Percentiles rank a stretch among this genome's conserved stretches.
Conservation (phyloP, 192 early-diverging fungal species). For the Fimicolochytrium jonesii region DNA sequence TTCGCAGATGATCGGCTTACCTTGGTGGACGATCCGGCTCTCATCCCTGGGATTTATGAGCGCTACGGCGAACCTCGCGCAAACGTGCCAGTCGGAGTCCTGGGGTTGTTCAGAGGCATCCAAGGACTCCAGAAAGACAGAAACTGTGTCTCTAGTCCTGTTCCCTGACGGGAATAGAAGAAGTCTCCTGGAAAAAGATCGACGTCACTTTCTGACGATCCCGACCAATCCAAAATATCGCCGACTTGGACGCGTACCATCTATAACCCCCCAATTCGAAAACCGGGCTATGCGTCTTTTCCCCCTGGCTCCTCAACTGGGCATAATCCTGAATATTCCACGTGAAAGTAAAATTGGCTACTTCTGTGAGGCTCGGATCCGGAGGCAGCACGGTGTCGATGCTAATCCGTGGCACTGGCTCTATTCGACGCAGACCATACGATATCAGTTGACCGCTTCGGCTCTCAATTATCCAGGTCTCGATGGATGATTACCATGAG, state of each 20-base stretch:
- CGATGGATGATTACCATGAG: no score
- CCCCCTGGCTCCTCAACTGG: conserved; percentile 14
- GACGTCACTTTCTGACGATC: neutral
- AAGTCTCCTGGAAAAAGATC: conserved; percentile 60
- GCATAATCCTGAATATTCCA: conserved; percentile 37
- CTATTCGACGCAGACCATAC: no score
- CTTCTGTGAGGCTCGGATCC: conserved; percentile 14
- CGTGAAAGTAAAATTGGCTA: conserved; percentile 11
- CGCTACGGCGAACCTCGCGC: conserved; percentile 74
- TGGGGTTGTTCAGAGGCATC: conserved; percentile 50
- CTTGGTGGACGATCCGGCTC: conserved; percentile 53
- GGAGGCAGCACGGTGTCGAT: conserved; percentile 17
- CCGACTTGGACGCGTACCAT: conserved; percentile 30
- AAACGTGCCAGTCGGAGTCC: conserved; percentile 70
- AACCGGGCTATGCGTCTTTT: conserved; percentile 29
- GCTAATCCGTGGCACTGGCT: neutral
- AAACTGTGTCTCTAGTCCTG: conserved; percentile 59
- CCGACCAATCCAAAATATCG: neutral
- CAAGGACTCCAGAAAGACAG: conserved; percentile 83
- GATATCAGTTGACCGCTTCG: no score
- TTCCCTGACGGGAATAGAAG: conserved; percentile 90
- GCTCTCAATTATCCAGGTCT: no score
- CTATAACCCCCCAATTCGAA: conserved; percentile 34
- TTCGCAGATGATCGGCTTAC: conserved; percentile 10
- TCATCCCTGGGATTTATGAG: conserved; percentile 73